Conservation (phyloP, 1,139 yeast genomes). For the Protomyces inouyei region DNA sequence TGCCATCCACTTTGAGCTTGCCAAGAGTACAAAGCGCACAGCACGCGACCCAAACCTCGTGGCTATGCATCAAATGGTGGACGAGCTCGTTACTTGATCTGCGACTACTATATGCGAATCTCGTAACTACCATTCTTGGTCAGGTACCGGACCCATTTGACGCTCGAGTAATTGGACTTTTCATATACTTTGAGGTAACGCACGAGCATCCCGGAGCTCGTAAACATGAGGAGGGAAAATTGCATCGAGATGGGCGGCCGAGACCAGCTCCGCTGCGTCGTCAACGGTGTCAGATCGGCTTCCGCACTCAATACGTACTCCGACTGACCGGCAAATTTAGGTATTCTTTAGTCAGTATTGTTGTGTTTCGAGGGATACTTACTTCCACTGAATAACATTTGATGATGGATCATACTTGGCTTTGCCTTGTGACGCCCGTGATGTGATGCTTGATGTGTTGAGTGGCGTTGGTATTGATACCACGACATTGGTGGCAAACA, state of each 20-base stretch:
- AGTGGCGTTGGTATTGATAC: constrained; percentile 68
- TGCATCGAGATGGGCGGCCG: constrained; percentile 72
- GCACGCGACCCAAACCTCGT: background rate
- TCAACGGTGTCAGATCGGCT: constrained; percentile 44
- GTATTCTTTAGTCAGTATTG: constrained; percentile 41
- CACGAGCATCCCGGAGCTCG: constrained; percentile 72
- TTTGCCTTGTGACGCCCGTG: constrained; percentile 55
- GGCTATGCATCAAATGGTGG: background rate
- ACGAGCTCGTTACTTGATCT: background rate
- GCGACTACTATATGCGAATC: constrained; percentile 50
- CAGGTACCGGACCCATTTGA: constrained; percentile 76
- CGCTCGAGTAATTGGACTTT: constrained; percentile 59
- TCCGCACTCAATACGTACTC: constrained; percentile 56
- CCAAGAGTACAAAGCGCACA: background rate
- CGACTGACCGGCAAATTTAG: constrained; percentile 61
- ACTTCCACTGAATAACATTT: constrained; percentile 59
- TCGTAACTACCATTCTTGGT: constrained; percentile 77
- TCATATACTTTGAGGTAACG: constrained; percentile 68
- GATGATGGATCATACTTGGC: constrained; percentile 65
- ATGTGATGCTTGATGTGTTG: constrained; percentile 50
- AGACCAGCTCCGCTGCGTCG: constrained; percentile 49
- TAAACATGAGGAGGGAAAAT: constrained; percentile 69
- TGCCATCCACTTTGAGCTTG: background rate
- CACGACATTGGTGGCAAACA: constrained; percentile 61
- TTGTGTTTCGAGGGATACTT: background rate